Evolutionary conservation across 306 rosid species (phyloP), one percentile per base, ranked within the genome.

Genomic region (Citrullus colocynthis): DNA sequence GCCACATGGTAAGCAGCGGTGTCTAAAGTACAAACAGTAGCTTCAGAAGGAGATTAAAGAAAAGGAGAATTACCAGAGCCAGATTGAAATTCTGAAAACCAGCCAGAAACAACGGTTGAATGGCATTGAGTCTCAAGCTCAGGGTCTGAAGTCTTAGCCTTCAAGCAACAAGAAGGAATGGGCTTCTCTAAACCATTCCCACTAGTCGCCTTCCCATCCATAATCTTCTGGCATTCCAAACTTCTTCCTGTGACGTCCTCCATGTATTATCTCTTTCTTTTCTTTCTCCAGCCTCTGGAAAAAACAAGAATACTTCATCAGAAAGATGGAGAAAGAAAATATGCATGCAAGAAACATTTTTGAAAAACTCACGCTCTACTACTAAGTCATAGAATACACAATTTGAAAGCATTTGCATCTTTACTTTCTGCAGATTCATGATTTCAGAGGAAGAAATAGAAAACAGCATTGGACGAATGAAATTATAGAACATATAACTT

Each of bases 181-280:
- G 74, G 85, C 86, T 91, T 86, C 87, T 75, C 82, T 13, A 55
- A 59, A 62, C 85, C 88, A 79, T 86, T 92, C 83, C 81, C 75
- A 2, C 81, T 82, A 89, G 89, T 92, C 98, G 20, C 97, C 99
- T 91, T 92, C 98, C 93, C 99, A 92, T 91, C 97, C 97, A 77
- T 95, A 89, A 82, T 89, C 93, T 86, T 95, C 93, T 76, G 98
- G 96, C 99, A 95, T 89, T 83, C 99, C 96, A 90, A 89, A 92
- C 89, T 95, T 90, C 84, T 92, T 95, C 92, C 98, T 84, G 81
- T 91, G 93, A 74, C 93, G 85, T 78, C 97, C 91, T 84, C 98
- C 99, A 95, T 95, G 84, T 3, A 88, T 78, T 62, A 85, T 85
- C 86, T 77, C 92, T 86, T 91, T 89, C 92, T 91, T 85, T 84